Conservation (phyloP, 352 stramenopile species). For the Globisporangium parvum region DNA sequence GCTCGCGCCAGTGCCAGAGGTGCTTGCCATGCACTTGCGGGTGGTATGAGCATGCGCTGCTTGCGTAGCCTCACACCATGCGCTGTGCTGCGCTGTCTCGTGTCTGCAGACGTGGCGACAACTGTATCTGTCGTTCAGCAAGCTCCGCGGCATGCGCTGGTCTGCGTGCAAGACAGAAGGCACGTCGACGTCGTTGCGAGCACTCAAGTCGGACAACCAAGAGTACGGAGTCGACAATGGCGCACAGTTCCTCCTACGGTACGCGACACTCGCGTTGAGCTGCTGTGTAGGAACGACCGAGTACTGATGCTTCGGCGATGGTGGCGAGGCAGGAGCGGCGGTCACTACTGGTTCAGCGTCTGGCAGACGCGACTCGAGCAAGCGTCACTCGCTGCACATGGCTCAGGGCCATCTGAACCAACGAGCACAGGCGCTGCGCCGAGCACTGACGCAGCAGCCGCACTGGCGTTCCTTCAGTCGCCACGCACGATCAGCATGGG, state of each 20-base stretch:
- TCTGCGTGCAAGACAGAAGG: constrained; percentile 29
- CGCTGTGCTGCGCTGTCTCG: background rate
- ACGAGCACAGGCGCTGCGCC: background rate
- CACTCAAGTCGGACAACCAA: constrained; percentile 63
- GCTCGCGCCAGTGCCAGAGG: constrained; percentile 39
- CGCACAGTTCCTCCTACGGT: constrained; percentile 39
- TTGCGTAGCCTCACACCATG: background rate
- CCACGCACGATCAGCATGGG: constrained; percentile 29
- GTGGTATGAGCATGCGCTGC: background rate
- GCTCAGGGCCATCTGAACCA: background rate
- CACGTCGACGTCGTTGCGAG: constrained; percentile 42
- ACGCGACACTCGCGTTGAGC: background rate
- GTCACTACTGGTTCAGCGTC: constrained; percentile 75
- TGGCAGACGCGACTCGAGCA: constrained; percentile 30
- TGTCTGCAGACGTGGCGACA: constrained; percentile 39
- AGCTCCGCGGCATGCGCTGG: constrained; percentile 34
- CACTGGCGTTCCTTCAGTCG: constrained; percentile 35
- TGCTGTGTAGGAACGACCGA: too few species aligned
- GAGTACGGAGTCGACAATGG: constrained; percentile 48
- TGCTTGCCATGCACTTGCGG: background rate
- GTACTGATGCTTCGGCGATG: too few species aligned
- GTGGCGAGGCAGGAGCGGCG: constrained; percentile 48
- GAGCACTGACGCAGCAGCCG: constrained; percentile 6
- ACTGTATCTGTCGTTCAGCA: constrained; percentile 50
- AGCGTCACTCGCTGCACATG: constrained; percentile 10